phyloP scores from a whole-genome alignment of 2,329 filamentous ascomycete genomes.

The Ophiocordyceps camponoti-floridani region DNA sequence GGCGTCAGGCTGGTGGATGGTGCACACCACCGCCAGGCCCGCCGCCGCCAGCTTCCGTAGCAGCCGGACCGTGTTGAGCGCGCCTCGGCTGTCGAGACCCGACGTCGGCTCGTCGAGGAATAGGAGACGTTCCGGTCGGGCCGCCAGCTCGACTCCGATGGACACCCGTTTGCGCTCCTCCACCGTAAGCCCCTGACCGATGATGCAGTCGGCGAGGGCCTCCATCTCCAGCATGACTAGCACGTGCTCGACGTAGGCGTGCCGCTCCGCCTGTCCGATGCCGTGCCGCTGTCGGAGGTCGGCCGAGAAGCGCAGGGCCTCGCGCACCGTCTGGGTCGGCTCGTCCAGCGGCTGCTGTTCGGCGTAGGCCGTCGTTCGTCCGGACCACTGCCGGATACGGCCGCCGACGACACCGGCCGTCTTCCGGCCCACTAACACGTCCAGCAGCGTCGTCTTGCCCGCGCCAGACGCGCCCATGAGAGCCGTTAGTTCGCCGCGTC shows the following conservation, averaged over 20 bases:
- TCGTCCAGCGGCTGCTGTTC: conserved; percentile 47
- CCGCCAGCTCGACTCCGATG: conserved; percentile 77
- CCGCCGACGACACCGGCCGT: conserved; percentile 42
- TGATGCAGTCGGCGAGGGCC: conserved; percentile 38
- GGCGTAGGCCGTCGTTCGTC: conserved; percentile 38
- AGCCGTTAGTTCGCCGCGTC: conserved; percentile 59
- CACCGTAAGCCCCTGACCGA: conserved; percentile 46
- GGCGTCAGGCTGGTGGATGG: conserved; percentile 79
- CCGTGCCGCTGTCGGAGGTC: conserved; percentile 38
- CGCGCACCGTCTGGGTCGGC: conserved; percentile 42
- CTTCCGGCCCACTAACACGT: conserved; percentile 49
- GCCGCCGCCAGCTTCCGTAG: conserved; percentile 60
- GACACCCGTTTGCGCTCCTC: conserved; percentile 62
- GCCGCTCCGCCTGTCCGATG: conserved; percentile 34
- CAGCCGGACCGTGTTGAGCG: conserved; percentile 64
- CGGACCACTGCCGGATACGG: conserved; percentile 12
- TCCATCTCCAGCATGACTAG: conserved; percentile 42
- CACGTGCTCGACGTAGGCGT: conserved; percentile 43
- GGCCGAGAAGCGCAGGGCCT: conserved; percentile 45
- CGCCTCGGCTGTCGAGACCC: conserved; percentile 43
- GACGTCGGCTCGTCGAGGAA: conserved; percentile 69
- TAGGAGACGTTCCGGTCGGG: conserved; percentile 58
- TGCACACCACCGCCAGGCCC: conserved; percentile 77
- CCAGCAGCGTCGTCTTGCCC: conserved; percentile 71
- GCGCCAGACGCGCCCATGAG: conserved; percentile 75